A percentile compares a stretch with the other conserved stretches of the same genome.
Conservation (phyloP, 139 green algal genomes). For the Edaphochlamys debaryana region DNA sequence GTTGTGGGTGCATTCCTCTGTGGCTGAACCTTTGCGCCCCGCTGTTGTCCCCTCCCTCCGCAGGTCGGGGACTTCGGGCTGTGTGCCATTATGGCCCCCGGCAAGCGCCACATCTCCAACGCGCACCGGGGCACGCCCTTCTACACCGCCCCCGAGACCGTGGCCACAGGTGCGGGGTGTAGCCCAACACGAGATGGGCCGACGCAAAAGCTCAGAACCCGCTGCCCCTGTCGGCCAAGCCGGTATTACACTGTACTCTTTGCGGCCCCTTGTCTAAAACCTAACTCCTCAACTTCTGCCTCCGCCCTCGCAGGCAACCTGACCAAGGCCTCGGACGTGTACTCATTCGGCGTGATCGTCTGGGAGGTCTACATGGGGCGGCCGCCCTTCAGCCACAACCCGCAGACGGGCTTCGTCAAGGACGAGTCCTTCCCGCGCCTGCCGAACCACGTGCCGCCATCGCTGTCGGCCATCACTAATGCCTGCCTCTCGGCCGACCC, state of each 20-base stretch:
- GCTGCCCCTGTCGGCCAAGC: too few species aligned
- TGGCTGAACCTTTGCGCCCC: too few species aligned
- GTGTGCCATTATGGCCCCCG: slow-evolving; percentile 43
- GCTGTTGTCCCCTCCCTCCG: too few species aligned
- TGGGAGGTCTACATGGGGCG: slow-evolving; percentile 40
- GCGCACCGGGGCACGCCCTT: slow-evolving; percentile 33
- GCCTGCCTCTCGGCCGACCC: slow-evolving; percentile 15
- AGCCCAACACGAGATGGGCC: too few species aligned
- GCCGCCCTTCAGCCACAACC: slow-evolving; percentile 17
- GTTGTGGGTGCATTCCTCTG: too few species aligned
- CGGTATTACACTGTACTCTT: too few species aligned
- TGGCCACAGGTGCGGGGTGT: background rate
- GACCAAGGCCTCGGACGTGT: slow-evolving; percentile 39
- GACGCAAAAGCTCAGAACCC: too few species aligned
- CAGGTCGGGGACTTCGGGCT: slow-evolving; percentile 56
- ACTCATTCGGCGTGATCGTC: slow-evolving; percentile 18
- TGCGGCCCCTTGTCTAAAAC: too few species aligned
- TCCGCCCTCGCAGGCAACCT: slow-evolving; percentile 20
- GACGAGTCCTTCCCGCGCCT: slow-evolving; percentile 18
- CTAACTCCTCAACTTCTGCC: too few species aligned
- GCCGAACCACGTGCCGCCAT: slow-evolving; percentile 13
- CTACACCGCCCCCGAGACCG: slow-evolving; percentile 44
- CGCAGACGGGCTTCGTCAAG: slow-evolving; percentile 19
- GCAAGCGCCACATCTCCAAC: slow-evolving; percentile 56
- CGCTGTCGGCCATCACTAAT: background rate